Evolutionary conservation across 2,329 filamentous ascomycete species (phyloP), one percentile per base, ranked within the genome.

Genomic region (Fonsecaea pedrosoi): DNA sequence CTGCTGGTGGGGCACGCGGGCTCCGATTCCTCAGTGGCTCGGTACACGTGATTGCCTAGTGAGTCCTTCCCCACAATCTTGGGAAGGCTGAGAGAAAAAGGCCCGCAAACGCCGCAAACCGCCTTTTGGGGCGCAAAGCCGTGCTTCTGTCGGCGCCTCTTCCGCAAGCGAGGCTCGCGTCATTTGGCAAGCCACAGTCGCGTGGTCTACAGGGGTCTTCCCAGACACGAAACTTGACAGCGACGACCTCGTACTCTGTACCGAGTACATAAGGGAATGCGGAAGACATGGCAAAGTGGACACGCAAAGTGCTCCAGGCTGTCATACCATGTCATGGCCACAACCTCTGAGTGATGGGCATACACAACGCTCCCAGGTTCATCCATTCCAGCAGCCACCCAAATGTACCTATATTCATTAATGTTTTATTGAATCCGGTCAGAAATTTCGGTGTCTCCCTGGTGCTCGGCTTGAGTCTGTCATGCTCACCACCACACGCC

Each of bases 81-180:
- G 45, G 7, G 10, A 50, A 50, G 45, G 45, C 45, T 50, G 45
- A 50, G 45, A 50, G 25, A 50, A 30, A 12, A 10, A 21, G 45
- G 18, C 3, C 4, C 42, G 42, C 18, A 7, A 18, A 18, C 1
- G 42, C 8, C 8, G 9, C 7, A 15, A 15, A 42, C 15, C 10
- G 12, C 38, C 30, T 6, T 6, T 8, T 21, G n/a, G 21, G 8
- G 7, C 18, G n/a, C 8, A 18, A 48, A 15, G 42, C n/a, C 42
- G 38, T 37, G 18, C 18, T 32, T 35, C 50, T 45, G 15, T 18
- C 64, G 67, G 64, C 63, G 66, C 66, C 68, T 68, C 59, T 54
- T 42, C 68, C 68, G 68, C 40, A 65, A 63, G 66, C 60, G 60
- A 70, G 65, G 63, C 64, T 70, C n/a, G 58, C 59, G 54, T 48